phyloP scores from a whole-genome alignment of 257 asterid species.

The Apocynum venetum region DNA sequence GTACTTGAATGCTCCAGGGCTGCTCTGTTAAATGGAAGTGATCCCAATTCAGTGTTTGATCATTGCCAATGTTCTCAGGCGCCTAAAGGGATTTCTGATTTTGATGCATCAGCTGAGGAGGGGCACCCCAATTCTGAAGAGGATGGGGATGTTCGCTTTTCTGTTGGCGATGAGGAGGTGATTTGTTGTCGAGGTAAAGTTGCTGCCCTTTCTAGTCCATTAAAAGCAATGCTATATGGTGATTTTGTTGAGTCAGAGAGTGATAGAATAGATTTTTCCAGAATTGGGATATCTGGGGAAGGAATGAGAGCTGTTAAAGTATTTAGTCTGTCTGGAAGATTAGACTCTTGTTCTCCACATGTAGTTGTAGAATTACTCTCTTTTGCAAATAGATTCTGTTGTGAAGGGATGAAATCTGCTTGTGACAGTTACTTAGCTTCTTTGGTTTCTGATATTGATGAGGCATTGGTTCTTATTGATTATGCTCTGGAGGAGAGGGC shows the following conservation, averaged over 20 bases:
- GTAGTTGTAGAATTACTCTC: conserved; percentile 40
- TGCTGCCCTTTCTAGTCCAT: conserved; percentile 45
- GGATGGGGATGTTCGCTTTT: conserved; percentile 32
- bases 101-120: conserved; percentile 16
- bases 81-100: conserved; percentile 3
- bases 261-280: conserved; percentile 38
- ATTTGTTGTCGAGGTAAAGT: conserved; percentile 38
- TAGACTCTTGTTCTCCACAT: conserved; percentile 28
- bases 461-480: conserved; percentile 43
- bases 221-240: conserved; percentile 41
- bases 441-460: conserved; percentile 37
- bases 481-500: conserved; percentile 52
- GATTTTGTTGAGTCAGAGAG: conserved; percentile 38
- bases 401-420: conserved; percentile 44
- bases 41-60: conserved; percentile 36
- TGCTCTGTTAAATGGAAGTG: conserved; percentile 36
- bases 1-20: conserved; percentile 45
- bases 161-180: conserved; percentile 34
- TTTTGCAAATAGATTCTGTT: conserved; percentile 51
- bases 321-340: conserved; percentile 31
- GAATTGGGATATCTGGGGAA: conserved; percentile 39
- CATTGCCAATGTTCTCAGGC: conserved; percentile 32
- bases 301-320: conserved; percentile 38
- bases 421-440: conserved; percentile 42
- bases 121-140: conserved; percentile 15